Percentiles rank a stretch among this genome's conserved stretches.
Conservation (phyloP, 352 stramenopile genomes). For the Pilasporangium apinafurcum region DNA sequence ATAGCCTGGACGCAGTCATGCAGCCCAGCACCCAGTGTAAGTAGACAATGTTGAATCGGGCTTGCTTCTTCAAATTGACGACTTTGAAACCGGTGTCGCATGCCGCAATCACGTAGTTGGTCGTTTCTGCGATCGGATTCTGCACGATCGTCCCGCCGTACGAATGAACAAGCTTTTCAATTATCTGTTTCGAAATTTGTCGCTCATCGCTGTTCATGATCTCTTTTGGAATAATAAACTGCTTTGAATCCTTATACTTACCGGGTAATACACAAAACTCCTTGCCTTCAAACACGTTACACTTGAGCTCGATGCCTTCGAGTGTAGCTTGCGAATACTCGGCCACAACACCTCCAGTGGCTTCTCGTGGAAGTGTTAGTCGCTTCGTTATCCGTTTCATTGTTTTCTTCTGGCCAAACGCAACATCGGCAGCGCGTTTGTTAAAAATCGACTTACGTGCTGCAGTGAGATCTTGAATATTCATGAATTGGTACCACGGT, state of each 20-base stretch:
- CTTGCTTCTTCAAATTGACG: conserved; percentile 75
- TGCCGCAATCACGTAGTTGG: conserved; percentile 58
- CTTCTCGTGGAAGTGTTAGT: conserved; percentile 5
- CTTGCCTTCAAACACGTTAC: conserved; percentile 55
- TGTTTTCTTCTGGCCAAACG: conserved; percentile 54
- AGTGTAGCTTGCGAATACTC: conserved; percentile 62
- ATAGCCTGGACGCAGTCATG: conserved; percentile 19
- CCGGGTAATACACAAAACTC: conserved; percentile 79
- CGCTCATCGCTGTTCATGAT: conserved; percentile 19
- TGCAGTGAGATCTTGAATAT: conserved; percentile 68
- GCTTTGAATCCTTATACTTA: conserved; percentile 35
- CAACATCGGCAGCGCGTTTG: conserved; percentile 68
- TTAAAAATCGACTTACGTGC: conserved; percentile 52
- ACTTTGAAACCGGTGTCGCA: conserved; percentile 70
- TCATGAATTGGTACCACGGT: conserved; percentile 76
- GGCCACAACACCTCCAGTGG: conserved; percentile 30
- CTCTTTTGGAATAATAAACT: conserved; percentile 20
- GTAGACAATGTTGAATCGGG: conserved; percentile 65
- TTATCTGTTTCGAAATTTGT: conserved; percentile 47
- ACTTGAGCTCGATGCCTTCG: conserved; percentile 40
- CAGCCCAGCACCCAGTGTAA: conserved; percentile 57
- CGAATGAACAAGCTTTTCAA: conserved; percentile 73
- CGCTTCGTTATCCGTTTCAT: conserved; percentile 39
- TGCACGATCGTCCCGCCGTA: conserved; percentile 67
- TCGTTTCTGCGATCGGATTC: conserved; percentile 64